These are phyloP conservation scores for Sporothrix dimorphospora DNA, from an alignment of 2,329 filamentous ascomycete genomes.

Conservation along the genomic window DNA sequence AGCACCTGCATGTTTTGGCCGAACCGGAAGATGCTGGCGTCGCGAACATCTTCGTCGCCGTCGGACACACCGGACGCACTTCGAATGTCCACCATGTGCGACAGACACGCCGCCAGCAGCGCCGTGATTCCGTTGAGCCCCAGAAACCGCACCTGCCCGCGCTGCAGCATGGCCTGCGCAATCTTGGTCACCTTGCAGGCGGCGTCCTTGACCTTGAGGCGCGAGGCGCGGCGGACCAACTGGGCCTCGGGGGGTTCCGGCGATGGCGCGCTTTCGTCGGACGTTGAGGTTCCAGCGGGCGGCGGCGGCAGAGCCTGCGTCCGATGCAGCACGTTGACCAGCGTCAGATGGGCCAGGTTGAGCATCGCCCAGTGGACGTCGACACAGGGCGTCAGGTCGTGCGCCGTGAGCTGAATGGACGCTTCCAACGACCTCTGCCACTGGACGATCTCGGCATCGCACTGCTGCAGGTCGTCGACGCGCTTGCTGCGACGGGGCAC, in stretches of 20 bases:
- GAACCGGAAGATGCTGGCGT: slow-evolving; percentile 24
- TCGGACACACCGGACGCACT: neutral
- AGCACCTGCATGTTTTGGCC: slow-evolving; percentile 23
- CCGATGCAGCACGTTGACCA: slow-evolving; percentile 20
- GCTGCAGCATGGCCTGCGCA: neutral
- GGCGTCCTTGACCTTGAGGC: slow-evolving; percentile 21
- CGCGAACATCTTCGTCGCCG: slow-evolving; percentile 22
- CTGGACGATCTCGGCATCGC: slow-evolving; percentile 13
- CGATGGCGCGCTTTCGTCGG: no score
- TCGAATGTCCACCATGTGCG: slow-evolving; percentile 27
- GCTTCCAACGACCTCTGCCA: no score
- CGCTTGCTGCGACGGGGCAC: slow-evolving; percentile 6
- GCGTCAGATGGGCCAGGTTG: slow-evolving; percentile 8
- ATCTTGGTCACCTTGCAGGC: slow-evolving; percentile 22
- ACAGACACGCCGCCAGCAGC: slow-evolving; percentile 16
- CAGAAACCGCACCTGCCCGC: slow-evolving; percentile 23
- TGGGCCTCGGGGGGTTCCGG: neutral
- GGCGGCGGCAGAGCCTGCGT: slow-evolving; percentile 16
- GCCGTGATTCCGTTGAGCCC: slow-evolving; percentile 25
- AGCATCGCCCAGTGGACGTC: slow-evolving; percentile 25
- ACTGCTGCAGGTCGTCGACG: slow-evolving; percentile 2
- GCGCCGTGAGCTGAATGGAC: neutral
- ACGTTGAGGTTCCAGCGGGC: no score
- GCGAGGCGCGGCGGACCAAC: neutral
- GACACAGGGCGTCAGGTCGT: neutral